Base-by-base conservation (phyloP, 768 basidiomycete genomes). In the Agrocybe chaxingu region DNA sequence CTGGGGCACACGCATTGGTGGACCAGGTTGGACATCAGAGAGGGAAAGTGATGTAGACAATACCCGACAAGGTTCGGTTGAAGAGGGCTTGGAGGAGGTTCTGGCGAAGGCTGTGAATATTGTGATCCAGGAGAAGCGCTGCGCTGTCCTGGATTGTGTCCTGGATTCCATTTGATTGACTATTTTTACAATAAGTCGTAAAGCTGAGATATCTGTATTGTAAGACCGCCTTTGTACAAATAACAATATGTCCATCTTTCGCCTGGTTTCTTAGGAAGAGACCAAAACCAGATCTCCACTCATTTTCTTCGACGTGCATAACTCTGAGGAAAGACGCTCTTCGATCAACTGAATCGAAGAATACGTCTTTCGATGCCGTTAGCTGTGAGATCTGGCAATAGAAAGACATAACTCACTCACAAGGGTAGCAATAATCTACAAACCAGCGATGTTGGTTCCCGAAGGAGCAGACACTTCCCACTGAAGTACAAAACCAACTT, bases 71-170 rank as follows among this genome's bases (percentile, higher is more conserved):
- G 18, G 42, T 39, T 13, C 48, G 38, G 11, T 36, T 48, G 7
- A 49, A 58, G 49, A 62, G 62, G 60, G 51, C 6, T 55, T 79
- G 9, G 61, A 69, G 56, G 45, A 60, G 47, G 52, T 67, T 57
- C 52, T 76, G 69, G 47, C 57, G 18, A 80, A 85, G 50, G 85
- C 80, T 0, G 66, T 87, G 3, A 66, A 67, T 7, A 69, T 81
- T 4, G 85, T 89, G 0, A 37, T 78, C 12, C 68, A 79, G 32
- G 83, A 87, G 54, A 71, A 70, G 42, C 66, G 84, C 29, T 84
- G 83, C 60, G 87, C 85, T 0, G 79, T 88, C 1, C 56, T 89
- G 3, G 87, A 88, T 45, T 83, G 82, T 47, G 66, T 81, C 24
- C 50, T 85, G 36, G 73, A 79, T 33, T 58, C 58, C 19, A 63